Conservation (phyloP, 2,329 filamentous ascomycete genomes). For the Neobulgaria alba region DNA sequence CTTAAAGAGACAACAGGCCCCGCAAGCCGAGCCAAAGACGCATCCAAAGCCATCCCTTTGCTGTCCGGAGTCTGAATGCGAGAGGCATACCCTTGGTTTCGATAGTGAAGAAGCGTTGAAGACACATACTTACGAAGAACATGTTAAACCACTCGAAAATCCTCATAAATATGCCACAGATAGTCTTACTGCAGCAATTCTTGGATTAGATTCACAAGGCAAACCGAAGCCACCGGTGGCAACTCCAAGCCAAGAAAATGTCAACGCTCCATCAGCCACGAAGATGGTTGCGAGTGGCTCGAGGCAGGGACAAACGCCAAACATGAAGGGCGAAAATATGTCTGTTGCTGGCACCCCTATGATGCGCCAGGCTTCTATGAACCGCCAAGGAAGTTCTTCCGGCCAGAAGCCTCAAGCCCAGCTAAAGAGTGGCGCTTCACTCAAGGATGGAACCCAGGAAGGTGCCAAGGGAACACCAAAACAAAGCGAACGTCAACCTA, state of each 20-base stretch:
- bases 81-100: conserved; percentile 41
- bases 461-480: conserved; percentile 1
- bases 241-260: conserved; percentile 1
- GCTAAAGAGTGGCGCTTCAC: conserved; percentile 15
- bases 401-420: conserved; percentile 31
- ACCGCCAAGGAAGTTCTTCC: conserved; percentile 38
- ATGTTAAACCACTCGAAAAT: conserved; percentile 46
- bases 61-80: conserved; percentile 48
- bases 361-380: conserved; percentile 40
- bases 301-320: conserved; percentile 35
- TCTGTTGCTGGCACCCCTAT: conserved; percentile 36
- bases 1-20: conserved; percentile 19
- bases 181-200: conserved; percentile 37
- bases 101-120: conserved; percentile 45
- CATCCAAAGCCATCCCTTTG: conserved; percentile 19
- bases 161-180: conserved; percentile 45
- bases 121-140: conserved; percentile 49
- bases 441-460: conserved; percentile 23
- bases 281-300: conserved; percentile 24
- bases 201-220: conserved; percentile 45
- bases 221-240: conserved; percentile 13
- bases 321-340: conserved; percentile 30
- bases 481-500: conserved; percentile 13
- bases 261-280: conserved; percentile 30
- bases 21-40: conserved; percentile 17